Base-by-base conservation (phyloP, 2,329 filamentous ascomycete species). In the Westerdykella aurantiaca region DNA sequence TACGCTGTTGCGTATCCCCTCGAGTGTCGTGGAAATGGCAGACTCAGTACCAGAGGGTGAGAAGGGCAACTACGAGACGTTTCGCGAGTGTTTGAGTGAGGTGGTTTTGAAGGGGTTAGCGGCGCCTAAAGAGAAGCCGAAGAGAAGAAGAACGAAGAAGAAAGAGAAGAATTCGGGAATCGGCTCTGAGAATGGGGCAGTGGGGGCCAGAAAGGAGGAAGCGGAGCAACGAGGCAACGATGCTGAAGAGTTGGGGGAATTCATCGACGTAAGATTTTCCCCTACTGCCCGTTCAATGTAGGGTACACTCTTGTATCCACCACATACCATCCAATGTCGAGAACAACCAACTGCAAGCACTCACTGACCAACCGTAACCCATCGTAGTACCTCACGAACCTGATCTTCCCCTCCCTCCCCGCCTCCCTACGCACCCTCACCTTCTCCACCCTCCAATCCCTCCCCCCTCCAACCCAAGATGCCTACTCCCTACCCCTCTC, bases 211-310 rank as follows among this genome's bases (percentile, higher is more conserved):
- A 48, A 45, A 17, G 12, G 34, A 31, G 22, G 37, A 47, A 10
- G 38, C 9, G 11, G 33, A 34, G 34, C 42, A 38, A 38, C 45
- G 29, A 37, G 55, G 41, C 42, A 58, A 66, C 14, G 72, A 79
- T 52, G 79, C 78, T 5, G 83, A 85, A 53, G 86, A 90, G 43
- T 69, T 93, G 17, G 79, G 80, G 21, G 88, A 94, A 1, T 94
- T 94, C 66, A 81, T 86, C 42, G 82, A 90, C 55, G 78, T 80
- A 70, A 33, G 57, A 65, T 72, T 29, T 80, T 85, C 61, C 78
- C 81, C 39, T 89, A 88, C 63, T 21, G 65, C 71, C 6, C 71
- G 69, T 29, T 29, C 25, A 9, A 4, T 7, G n/a, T n/a, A n/a
- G n/a, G n/a, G n/a, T n/a, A 2, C 11, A 3, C 25, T 7, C 25